Evolutionary conservation across 2,329 filamentous ascomycete species (phyloP).

Genomic region (Geosmithia putterillii): DNA sequence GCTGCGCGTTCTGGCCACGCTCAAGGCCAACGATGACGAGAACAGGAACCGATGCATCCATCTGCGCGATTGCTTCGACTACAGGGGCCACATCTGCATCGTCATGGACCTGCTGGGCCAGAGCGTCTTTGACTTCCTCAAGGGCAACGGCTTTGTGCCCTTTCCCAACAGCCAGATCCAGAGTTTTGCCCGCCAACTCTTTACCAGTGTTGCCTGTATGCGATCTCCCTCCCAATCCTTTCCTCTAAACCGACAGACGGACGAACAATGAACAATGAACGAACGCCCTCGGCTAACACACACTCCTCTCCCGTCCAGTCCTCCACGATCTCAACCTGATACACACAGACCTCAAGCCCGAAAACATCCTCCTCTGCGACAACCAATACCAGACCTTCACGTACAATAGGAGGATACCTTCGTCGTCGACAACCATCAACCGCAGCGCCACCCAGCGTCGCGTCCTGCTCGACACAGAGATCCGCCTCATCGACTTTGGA

Average conservation of each 20-base stretch:
- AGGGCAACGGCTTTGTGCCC: constrained; percentile 87
- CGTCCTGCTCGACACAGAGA: constrained; percentile 57
- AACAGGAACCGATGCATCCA: constrained; percentile 97
- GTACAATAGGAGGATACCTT: constrained; percentile 58
- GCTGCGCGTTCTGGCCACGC: constrained; percentile 78
- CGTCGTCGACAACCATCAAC: constrained; percentile 46
- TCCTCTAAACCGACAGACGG: constrained; percentile 2
- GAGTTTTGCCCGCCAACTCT: constrained; percentile 85
- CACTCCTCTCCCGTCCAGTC: constrained; percentile 38
- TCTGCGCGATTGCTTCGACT: constrained; percentile 92
- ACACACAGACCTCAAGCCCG: constrained; percentile 69
- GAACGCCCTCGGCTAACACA: background rate
- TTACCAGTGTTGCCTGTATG: constrained; percentile 97
- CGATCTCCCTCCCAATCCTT: too few relatives aligned
- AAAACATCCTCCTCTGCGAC: constrained; percentile 57
- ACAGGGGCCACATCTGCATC: constrained; percentile 88
- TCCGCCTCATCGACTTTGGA: constrained; percentile 59
- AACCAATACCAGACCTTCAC: constrained; percentile 58
- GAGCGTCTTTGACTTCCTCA: constrained; percentile 96
- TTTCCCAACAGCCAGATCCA: constrained; percentile 99
- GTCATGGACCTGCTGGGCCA: constrained; percentile 72
- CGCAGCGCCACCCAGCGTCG: constrained; percentile 51
- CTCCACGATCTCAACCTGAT: constrained; percentile 95
- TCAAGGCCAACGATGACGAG: constrained; percentile 80
- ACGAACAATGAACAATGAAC: too few relatives aligned